phyloP scores from a whole-genome alignment of 176 grass and related monocot species.

The Zea luxurians region DNA sequence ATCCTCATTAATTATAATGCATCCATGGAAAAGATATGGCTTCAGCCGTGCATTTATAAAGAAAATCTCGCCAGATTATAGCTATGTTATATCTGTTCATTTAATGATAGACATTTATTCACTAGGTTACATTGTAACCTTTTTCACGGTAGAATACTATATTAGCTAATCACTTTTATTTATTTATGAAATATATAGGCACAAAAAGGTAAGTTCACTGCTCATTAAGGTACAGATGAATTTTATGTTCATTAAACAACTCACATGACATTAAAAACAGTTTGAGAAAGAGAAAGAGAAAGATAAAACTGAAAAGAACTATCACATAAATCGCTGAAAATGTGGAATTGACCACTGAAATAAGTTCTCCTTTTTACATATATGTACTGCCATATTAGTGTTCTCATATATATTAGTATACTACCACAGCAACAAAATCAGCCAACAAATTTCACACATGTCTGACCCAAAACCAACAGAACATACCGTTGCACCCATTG shows the following conservation, averaged over 20 bases:
- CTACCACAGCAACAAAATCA: not conserved
- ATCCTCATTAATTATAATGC: not conserved
- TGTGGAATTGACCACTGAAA: not conserved
- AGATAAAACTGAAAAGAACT: not conserved
- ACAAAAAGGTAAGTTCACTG: not conserved
- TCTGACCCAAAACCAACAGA: conserved; percentile 27
- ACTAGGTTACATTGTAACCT: not conserved
- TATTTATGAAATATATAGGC: not conserved
- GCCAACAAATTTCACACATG: not conserved
- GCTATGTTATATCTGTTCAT: not conserved
- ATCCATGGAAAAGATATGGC: not conserved
- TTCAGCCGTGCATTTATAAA: not conserved
- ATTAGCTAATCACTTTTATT: not conserved
- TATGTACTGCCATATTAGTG: not conserved
- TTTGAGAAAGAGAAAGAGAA: not conserved
- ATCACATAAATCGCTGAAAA: not conserved
- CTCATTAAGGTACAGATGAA: not conserved
- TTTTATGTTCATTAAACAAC: conserved; percentile 14
- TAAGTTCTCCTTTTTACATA: not conserved
- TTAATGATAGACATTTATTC: not conserved
- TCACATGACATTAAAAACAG: conserved; percentile 3
- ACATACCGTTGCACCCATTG: conserved; percentile 58
- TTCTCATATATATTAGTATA: not conserved
- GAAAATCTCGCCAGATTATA: conserved; percentile 1
- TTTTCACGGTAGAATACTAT: not conserved